Base-by-base conservation (phyloP, 768 basidiomycete genomes). In the Xerocomus potaroensis region DNA sequence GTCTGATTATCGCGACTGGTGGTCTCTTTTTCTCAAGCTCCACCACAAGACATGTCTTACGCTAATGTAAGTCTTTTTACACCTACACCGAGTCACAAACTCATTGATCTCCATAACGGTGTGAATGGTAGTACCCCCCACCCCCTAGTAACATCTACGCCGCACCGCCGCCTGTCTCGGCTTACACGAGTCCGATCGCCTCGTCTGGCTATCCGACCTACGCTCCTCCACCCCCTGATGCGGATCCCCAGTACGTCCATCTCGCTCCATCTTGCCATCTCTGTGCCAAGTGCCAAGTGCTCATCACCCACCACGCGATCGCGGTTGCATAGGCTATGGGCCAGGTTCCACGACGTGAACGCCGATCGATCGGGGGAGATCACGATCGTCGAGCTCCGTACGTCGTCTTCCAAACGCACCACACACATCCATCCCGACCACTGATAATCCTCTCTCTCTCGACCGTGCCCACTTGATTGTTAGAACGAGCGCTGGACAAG, bases 301-400 rank as follows among this genome's bases (percentile, higher is more conserved):
- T n/a, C n/a, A n/a, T n/a, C 16, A 14, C 4, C 30, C 23, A 8
- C 6, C 26, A 7, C 19, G 11, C 27, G 27, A 10, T 10, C 32
- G 37, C 37, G 24, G 21, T 12, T 16, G 43, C 2, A 9, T 35
- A 90, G 87, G 57, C 59, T 90, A 7, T 89, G 86, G 85, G 65
- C 53, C 41, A 87, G 84, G 84, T 91, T 91, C 65, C 51, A 57
- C 18, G 62, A 80, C 10, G 87, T 90, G 18, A 88, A 91, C 64
- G 64, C 65, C 1, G 80, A 91, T 64, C 59, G 80, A 67, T 86
- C 85, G 7, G 84, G 83, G 0, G 69, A 72, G 46, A 87, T 91
- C 58, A 73, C 72, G 39, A 79, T 81, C 5, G 50, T 51, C 3
- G 87, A 90, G 59, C 77, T 90, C 14, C 77, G 87, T 87, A 57